phyloP scores from a whole-genome alignment of 1,284 basidiomycete species.

The Ustilago shanxiensis region DNA sequence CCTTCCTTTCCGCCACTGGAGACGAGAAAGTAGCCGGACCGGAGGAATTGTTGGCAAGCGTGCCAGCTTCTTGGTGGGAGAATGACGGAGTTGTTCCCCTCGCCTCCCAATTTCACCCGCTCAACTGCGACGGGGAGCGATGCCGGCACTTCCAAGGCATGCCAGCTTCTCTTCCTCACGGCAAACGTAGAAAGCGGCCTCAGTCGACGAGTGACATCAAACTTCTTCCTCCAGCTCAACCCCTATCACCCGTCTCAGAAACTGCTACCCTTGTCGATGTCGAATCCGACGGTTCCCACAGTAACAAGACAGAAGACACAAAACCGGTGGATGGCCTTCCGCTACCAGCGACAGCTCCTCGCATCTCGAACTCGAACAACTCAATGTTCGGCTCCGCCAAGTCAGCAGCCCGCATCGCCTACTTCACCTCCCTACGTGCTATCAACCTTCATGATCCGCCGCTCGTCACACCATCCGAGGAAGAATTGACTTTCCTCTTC shows the following conservation, averaged over 20 bases:
- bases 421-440: slow-evolving; percentile 30
- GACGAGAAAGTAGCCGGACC: background rate
- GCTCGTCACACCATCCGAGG: slow-evolving; percentile 30
- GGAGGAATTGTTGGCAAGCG: background rate
- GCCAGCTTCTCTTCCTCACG: slow-evolving; percentile 17
- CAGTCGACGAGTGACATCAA: slow-evolving; percentile 13
- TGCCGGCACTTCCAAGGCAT: slow-evolving; percentile 44
- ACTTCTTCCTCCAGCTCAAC: background rate
- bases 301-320: too few species aligned
- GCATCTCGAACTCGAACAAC: background rate
- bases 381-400: slow-evolving; percentile 18
- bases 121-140: slow-evolving; percentile 21
- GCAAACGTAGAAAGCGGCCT: slow-evolving; percentile 11
- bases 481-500: slow-evolving; percentile 31
- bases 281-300: background rate
- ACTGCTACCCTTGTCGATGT: slow-evolving; percentile 16
- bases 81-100: slow-evolving; percentile 59
- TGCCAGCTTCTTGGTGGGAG: slow-evolving; percentile 37
- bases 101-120: slow-evolving; percentile 54
- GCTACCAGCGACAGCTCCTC: slow-evolving; percentile 13
- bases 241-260: background rate
- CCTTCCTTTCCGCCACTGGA: background rate
- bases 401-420: slow-evolving; percentile 21
- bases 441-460: slow-evolving; percentile 22
- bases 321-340: background rate